phyloP scores from a whole-genome alignment of 2,329 filamentous ascomycete genomes.

The Lasiodiplodia citricola region DNA sequence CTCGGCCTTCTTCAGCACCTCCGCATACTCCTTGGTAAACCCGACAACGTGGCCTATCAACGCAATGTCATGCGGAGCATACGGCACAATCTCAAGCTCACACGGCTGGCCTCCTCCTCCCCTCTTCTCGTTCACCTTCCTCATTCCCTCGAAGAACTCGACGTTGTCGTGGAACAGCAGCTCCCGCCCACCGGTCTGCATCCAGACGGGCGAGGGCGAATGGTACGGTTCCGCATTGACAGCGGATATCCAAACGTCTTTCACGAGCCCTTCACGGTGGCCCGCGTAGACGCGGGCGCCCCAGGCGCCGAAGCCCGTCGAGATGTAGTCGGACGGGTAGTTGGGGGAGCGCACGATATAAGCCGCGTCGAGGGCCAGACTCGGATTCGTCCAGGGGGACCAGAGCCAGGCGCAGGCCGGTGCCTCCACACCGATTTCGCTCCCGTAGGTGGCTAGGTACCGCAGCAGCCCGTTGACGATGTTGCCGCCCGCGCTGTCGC shows the following conservation, averaged over 20 bases:
- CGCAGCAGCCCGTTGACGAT: conserved; percentile 52
- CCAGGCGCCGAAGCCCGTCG: conserved; percentile 48
- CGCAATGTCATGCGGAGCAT: conserved; percentile 55
- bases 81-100: conserved; percentile 43
- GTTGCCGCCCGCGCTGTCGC: conserved; percentile 59
- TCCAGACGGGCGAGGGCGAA: conserved; percentile 48
- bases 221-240: conserved; percentile 45
- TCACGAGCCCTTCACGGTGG: conserved; percentile 24
- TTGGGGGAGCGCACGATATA: conserved; percentile 40
- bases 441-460: conserved; percentile 52
- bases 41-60: conserved; percentile 48
- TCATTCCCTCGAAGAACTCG: conserved; percentile 46
- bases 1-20: conserved; percentile 44
- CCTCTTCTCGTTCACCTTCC: conserved; percentile 37
- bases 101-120: background rate
- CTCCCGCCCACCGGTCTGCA: conserved; percentile 50
- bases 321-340: conserved; percentile 50
- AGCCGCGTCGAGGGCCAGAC: conserved; percentile 34
- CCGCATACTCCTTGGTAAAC: conserved; percentile 47
- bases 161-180: conserved; percentile 49
- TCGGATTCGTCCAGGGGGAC: conserved; percentile 51
- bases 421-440: conserved; percentile 35
- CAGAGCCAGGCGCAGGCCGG: conserved; percentile 50
- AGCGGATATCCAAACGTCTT: conserved; percentile 46
- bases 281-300: conserved; percentile 44